These are phyloP conservation scores for Penicillium dipodomyicola DNA, from an alignment of 495 filamentous ascomycete genomes.

Conservation along the genomic window DNA sequence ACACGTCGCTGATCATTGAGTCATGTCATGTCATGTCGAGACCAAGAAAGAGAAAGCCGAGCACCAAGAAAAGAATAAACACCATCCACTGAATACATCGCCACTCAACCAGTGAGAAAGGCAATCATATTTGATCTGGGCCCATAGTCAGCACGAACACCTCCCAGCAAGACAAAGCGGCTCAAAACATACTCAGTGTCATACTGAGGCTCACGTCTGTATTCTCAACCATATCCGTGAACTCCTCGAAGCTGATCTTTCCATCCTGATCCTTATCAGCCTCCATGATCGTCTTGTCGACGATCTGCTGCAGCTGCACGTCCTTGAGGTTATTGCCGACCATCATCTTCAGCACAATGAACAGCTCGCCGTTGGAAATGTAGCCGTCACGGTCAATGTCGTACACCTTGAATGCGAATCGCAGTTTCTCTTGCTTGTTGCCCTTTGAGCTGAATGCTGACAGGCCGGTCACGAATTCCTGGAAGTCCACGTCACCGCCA, in stretches of 20 bases:
- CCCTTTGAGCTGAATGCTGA: constrained; percentile 96
- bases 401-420: constrained; percentile 98
- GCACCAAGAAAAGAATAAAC: constrained; percentile 1
- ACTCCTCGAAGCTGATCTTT: constrained; percentile 99
- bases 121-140: constrained; percentile 36
- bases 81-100: constrained; percentile 3
- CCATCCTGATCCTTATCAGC: constrained; percentile 94
- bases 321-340: constrained; percentile 99
- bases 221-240: constrained; percentile 97
- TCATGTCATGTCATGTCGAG: constrained; percentile 32
- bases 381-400: constrained; percentile 98
- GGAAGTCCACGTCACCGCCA: constrained; percentile 96
- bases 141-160: constrained; percentile 23
- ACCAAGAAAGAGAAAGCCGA: constrained; percentile 8
- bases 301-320: constrained; percentile 89
- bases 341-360: constrained; percentile 99
- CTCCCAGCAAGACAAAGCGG: not conserved
- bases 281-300: constrained; percentile 99
- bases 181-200: constrained; percentile 74
- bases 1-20: constrained; percentile 33
- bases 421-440: constrained; percentile 98
- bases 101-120: constrained; percentile 9
- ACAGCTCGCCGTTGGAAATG: constrained; percentile 98
- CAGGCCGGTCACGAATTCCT: constrained; percentile 96
- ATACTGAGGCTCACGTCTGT: constrained; percentile 98